phyloP scores from a whole-genome alignment of 805 yeast species.

The Candida ortonii region DNA sequence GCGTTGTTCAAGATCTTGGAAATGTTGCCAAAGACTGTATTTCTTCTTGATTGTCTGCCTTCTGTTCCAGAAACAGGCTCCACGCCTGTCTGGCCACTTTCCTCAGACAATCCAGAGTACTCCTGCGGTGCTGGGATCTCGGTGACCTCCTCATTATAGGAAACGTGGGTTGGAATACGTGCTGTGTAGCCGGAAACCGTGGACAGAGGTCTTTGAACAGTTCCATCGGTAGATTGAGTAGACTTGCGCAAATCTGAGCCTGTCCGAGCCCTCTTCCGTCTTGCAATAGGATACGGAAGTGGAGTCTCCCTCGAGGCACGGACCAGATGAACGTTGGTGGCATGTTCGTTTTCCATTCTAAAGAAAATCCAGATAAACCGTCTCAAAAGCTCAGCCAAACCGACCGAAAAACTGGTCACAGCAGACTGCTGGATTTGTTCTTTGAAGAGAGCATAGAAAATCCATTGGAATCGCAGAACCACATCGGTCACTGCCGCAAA shows the following conservation, averaged over 20 bases:
- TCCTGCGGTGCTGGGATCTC: too few relatives aligned
- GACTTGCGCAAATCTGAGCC: too few relatives aligned
- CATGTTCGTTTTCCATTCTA: constrained; percentile 95
- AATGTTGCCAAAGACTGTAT: constrained; percentile 40
- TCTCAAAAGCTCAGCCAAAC: constrained; percentile 76
- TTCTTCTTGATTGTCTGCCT: constrained; percentile 5
- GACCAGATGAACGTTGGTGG: constrained; percentile 79
- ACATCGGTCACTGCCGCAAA: constrained; percentile 72
- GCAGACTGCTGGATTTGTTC: constrained; percentile 84
- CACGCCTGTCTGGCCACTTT: too few relatives aligned
- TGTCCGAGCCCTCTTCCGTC: constrained; percentile 9
- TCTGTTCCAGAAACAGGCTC: too few relatives aligned
- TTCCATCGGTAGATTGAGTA: too few relatives aligned
- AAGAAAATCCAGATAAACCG: constrained; percentile 87
- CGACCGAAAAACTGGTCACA: constrained; percentile 76
- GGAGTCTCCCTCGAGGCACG: constrained; percentile 87
- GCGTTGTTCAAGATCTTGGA: constrained; percentile 65
- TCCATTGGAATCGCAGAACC: constrained; percentile 83
- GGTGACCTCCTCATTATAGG: too few relatives aligned
- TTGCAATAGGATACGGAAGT: constrained; percentile 65
- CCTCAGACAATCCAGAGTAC: too few relatives aligned
- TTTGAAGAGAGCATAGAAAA: constrained; percentile 79
- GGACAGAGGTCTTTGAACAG: too few relatives aligned
- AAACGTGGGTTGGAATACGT: too few relatives aligned
- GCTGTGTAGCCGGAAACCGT: too few relatives aligned